Conservation (phyloP, 768 basidiomycete species). For the Phaffia australis region DNA sequence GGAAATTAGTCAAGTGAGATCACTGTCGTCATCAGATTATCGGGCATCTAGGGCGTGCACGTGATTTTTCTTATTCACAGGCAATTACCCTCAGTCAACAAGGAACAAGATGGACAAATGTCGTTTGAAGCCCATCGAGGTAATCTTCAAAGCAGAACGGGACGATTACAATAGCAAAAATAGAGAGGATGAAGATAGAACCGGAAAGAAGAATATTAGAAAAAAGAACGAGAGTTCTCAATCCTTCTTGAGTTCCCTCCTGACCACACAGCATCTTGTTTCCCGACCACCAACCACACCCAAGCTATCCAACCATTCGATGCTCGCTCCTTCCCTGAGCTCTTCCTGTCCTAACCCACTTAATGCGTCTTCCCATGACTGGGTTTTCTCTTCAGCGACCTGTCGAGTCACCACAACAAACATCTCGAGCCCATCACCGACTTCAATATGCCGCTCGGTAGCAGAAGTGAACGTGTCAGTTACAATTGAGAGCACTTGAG, state of each 20-base stretch:
- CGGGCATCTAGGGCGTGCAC: too few species aligned
- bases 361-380: slow-evolving; percentile 8
- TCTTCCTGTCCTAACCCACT: neutral
- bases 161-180: too few species aligned
- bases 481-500: slow-evolving; percentile 70
- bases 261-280: slow-evolving; percentile 19
- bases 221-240: neutral
- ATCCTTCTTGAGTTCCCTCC: slow-evolving; percentile 26
- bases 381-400: slow-evolving; percentile 2
- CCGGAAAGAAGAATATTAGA: too few species aligned
- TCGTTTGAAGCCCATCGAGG: too few species aligned
- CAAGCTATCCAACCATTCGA: slow-evolving; percentile 23
- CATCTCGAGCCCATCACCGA: slow-evolving; percentile 91
- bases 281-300: slow-evolving; percentile 22
- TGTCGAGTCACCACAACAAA: slow-evolving; percentile 46
- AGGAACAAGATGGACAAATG: too few species aligned
- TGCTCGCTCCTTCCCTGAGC: neutral
- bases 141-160: too few species aligned
- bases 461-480: slow-evolving; percentile 95
- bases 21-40: too few species aligned
- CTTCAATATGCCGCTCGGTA: slow-evolving; percentile 97
- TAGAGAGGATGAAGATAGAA: too few species aligned
- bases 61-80: too few species aligned
- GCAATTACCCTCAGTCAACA: too few species aligned
- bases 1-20: too few species aligned